Evolutionary conservation across 108 stramenopile genomes (phyloP), one percentile per base, ranked within the genome.

Genomic region (Cyclostephanos tholiformis): DNA sequence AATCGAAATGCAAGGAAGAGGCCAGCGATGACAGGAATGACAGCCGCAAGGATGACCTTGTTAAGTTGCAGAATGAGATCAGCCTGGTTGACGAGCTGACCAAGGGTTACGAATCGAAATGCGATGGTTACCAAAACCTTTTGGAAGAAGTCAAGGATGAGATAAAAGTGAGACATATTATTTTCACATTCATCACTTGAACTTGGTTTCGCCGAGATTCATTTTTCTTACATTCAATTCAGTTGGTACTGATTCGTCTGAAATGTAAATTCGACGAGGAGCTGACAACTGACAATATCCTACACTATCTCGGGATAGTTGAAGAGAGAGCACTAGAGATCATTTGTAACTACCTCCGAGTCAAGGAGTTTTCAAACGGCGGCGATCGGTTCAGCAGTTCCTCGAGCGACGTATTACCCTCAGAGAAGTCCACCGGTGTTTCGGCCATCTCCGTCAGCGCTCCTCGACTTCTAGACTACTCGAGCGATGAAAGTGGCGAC

Each of bases 401-500:
- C 13, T 25, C 6, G 16, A 9, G 29, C 6, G 27, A 30, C 23
- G 7, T n/a, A 26, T 16, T 55, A 16, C 25, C 53, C 26, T 26
- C 22, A 16, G 26, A 27, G 11, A 55, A 27, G 64, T 86, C 44
- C 85, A 8, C 71, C 59, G 26, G 64, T 74, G 30, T 14, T 43
- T 75, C 20, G 55, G 35, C 59, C 4, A 35, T 91, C 49, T 89
- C 86, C 41, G 82, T 93, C 38, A 90, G 88, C 38, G 91, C 92
- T 55, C 92, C 92, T n/a, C 85, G 86, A 68, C 82, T 91, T 4
- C 81, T 89, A 32, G 92, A 93, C 70, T 91, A 86, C 51, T 82
- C 80, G 12, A 80, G 75, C 38, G 89, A 91, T 26, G 89, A 88
- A n/a, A 87, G 74, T 30, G 62, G 64, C 26, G 84, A 83, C 51